A percentile compares a stretch with the other conserved stretches of the same genome.
phyloP scores from a whole-genome alignment of 345 rosid species.

The Nasturtium officinale region DNA sequence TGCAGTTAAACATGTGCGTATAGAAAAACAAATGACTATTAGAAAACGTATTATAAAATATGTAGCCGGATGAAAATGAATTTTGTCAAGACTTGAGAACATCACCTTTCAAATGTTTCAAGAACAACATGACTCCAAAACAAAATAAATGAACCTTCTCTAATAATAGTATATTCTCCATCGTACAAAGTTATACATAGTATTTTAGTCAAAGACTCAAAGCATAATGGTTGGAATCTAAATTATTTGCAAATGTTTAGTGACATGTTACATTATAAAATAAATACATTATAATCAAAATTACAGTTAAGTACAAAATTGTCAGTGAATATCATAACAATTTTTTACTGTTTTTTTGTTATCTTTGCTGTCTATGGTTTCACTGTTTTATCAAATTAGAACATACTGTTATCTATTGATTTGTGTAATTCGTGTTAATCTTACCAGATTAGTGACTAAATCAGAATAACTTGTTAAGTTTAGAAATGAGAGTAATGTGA shows the following conservation, averaged over 20 bases:
- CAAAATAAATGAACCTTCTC: slow-evolving; percentile 35
- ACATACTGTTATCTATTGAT: background rate
- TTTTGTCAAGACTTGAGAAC: slow-evolving; percentile 38
- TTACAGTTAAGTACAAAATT: background rate
- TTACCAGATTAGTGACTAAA: background rate
- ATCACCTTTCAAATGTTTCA: slow-evolving; percentile 25
- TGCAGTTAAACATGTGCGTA: background rate
- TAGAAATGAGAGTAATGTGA: background rate
- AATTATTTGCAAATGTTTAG: background rate
- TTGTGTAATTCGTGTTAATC: background rate
- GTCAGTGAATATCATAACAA: too few relatives aligned
- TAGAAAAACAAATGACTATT: background rate
- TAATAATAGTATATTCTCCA: slow-evolving; percentile 22
- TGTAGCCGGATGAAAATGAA: slow-evolving; percentile 16
- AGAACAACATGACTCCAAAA: slow-evolving; percentile 45
- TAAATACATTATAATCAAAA: background rate
- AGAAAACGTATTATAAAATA: background rate
- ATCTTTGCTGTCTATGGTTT: background rate
- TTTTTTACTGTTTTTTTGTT: background rate
- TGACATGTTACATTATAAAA: background rate
- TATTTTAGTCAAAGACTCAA: slow-evolving; percentile 15
- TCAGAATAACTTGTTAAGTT: background rate
- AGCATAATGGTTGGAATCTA: slow-evolving; percentile 12
- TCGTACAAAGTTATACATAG: slow-evolving; percentile 17
- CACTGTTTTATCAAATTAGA: background rate